Percentiles rank a stretch among this genome's conserved stretches.
Conservation (phyloP, 129 eudicot species). For the Flaveria trinervia region DNA sequence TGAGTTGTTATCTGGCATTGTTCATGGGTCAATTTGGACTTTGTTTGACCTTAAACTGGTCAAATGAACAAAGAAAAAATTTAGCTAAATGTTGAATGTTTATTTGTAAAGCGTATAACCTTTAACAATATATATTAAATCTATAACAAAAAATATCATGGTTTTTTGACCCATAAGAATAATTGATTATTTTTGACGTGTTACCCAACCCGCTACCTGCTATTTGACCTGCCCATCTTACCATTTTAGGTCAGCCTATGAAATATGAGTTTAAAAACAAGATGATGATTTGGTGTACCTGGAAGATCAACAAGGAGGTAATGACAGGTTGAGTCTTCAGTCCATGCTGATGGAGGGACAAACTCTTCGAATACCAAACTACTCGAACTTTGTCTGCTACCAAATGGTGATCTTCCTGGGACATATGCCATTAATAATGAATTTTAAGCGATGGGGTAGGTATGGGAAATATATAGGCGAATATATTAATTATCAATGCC, state of each 20-base stretch:
- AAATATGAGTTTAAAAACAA: neutral
- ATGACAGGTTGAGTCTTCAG: slow-evolving; percentile 42
- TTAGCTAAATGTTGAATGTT: neutral
- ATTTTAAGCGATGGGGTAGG: neutral
- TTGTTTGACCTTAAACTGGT: neutral
- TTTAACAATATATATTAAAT: neutral
- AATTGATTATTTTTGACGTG: neutral
- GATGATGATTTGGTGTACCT: slow-evolving; percentile 36
- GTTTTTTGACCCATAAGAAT: neutral
- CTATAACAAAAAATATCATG: neutral
- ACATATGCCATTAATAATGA: slow-evolving; percentile 27
- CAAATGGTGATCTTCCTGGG: slow-evolving; percentile 18
- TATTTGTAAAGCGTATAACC: neutral
- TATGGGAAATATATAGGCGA: neutral
- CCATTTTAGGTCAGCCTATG: neutral
- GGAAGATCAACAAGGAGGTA: slow-evolving; percentile 61
- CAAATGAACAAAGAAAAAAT: neutral
- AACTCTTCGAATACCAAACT: slow-evolving; percentile 42
- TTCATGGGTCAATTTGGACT: neutral
- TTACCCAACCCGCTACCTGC: neutral
- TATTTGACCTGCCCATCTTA: neutral
- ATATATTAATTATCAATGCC: slow-evolving; percentile 3
- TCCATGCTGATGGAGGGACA: slow-evolving; percentile 63
- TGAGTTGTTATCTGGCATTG: neutral
- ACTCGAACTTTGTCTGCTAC: slow-evolving; percentile 27